Evolutionary conservation across 2,329 filamentous ascomycete genomes (phyloP), one percentile per base, ranked within the genome.

Genomic region (Tolypocladium nubicola): DNA sequence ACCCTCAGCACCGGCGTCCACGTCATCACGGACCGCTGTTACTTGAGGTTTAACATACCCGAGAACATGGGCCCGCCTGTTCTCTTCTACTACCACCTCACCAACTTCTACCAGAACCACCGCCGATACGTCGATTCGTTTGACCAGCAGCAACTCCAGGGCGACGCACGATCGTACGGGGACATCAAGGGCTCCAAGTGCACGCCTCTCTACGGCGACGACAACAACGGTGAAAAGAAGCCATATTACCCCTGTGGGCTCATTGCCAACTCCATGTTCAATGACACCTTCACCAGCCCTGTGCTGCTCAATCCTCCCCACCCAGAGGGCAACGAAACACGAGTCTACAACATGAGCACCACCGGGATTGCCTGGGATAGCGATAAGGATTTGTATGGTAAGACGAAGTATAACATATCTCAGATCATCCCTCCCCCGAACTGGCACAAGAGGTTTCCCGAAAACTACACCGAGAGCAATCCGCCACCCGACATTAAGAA

Each of bases 71-170:
- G 81, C 3, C 83, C 91, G 1, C 91, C 93, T 0, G 89, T 99
- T 13, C 82, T 93, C 60, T 85, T 97, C 73, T 99, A 97, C 77
- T 99, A 99, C 73, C 88, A 88, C 64, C 85, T 99, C 61, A 93
- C 90, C 58, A 96, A 97, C 75, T 99, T 99, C 76, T 97, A 97
- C 77, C 94, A 99, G 74, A 99, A 99, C 70, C 94, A 99, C 70
- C 88, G 94, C 63, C 87, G 93, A 72, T 99, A 99, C 65, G 94
- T 97, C 60, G 89, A 90, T 68, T 96, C 90, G 1, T 88, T 96
- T 66, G 88, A 92, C 67, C 81, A 86, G 58, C 79, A 89, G 55
- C 94, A 99, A 73, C 79, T 99, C 56, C 75, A 87, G 63, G 94
- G 92, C 52, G 77, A 84, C 7, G 79, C 79, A 13, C 80, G 88